Conservation (phyloP, 2,329 filamentous ascomycete species). For the Clonostachys byssicola region DNA sequence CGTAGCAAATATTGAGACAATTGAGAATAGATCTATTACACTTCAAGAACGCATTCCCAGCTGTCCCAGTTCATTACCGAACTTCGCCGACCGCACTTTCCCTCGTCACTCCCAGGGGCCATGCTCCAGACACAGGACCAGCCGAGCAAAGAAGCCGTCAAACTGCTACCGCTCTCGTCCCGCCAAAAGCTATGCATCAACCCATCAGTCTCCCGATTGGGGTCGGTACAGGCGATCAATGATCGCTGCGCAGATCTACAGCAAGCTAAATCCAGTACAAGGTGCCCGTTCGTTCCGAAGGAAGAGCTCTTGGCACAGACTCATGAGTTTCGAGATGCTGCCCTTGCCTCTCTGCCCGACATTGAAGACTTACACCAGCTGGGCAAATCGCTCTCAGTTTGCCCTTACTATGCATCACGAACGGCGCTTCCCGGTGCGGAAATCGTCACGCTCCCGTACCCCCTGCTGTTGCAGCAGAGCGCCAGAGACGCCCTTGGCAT, state of each 20-base stretch:
- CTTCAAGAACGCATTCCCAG: constrained; percentile 89
- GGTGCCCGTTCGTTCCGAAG: constrained; percentile 75
- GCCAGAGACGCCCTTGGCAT: constrained; percentile 85
- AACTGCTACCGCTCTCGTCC: constrained; percentile 79
- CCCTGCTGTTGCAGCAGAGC: constrained; percentile 79
- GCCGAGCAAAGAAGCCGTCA: constrained; percentile 43
- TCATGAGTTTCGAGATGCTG: constrained; percentile 79
- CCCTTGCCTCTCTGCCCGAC: constrained; percentile 80
- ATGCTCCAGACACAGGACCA: constrained; percentile 15
- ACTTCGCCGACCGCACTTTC: constrained; percentile 72
- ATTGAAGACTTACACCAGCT: constrained; percentile 85
- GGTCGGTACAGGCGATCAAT: constrained; percentile 77
- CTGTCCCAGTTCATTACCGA: constrained; percentile 84
- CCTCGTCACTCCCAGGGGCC: constrained; percentile 59
- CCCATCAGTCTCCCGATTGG: constrained; percentile 68
- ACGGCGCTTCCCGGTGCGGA: constrained; percentile 78
- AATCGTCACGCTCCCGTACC: constrained; percentile 90
- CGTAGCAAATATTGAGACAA: constrained; percentile 19
- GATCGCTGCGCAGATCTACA: constrained; percentile 90
- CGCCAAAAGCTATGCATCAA: constrained; percentile 91
- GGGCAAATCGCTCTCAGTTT: constrained; percentile 75
- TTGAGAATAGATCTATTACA: constrained; percentile 69
- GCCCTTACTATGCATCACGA: constrained; percentile 94
- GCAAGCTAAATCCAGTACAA: constrained; percentile 53
- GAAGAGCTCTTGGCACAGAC: constrained; percentile 69